Percentiles rank a stretch among this genome's conserved stretches.
These are phyloP conservation scores for Rhizopus arrhizus DNA, from an alignment of 371 early-diverging fungal genomes.

Conservation along the genomic window DNA sequence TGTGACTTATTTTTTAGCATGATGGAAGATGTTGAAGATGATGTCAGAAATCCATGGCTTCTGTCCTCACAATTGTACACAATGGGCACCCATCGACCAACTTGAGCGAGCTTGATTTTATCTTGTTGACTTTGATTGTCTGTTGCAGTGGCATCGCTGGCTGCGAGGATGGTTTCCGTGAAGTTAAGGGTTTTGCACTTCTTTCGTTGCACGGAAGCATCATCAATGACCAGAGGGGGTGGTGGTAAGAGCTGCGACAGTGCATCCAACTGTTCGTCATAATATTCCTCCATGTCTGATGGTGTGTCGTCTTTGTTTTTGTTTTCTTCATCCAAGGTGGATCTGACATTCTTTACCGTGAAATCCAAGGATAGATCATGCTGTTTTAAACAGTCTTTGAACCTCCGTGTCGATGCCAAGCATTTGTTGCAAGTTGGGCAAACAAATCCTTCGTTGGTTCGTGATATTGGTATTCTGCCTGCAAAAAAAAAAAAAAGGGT, in stretches of 20 bases:
- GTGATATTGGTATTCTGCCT: constrained; percentile 4
- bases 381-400: constrained; percentile 2
- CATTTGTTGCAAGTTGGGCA: constrained; percentile 5
- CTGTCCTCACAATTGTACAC: constrained; percentile 5
- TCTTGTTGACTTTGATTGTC: constrained; percentile 3
- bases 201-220: constrained; percentile 10
- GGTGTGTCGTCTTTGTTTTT: constrained; percentile 8
- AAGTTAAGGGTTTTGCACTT: constrained; percentile 5
- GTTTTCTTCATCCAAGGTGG: constrained; percentile 5
- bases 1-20: constrained; percentile 6
- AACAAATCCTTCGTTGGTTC: constrained; percentile 3
- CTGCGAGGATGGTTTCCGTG: constrained; percentile 7
- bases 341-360: background rate
- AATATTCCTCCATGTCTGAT: constrained; percentile 3
- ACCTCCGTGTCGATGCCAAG: constrained; percentile 7
- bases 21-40: constrained; percentile 3
- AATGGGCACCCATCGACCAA: constrained; percentile 12
- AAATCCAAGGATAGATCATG: constrained; percentile 6
- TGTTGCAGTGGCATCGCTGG: constrained; percentile 8
- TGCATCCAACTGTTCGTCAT: constrained; percentile 8
- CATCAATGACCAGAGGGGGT: constrained; percentile 1
- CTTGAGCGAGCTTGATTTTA: constrained; percentile 10
- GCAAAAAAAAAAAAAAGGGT: background rate
- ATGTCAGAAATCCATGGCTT: constrained; percentile 5
- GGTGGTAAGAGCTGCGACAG: constrained; percentile 9